Conservation (phyloP, 2,329 filamentous ascomycete genomes). For the Byssochlamys sp. region DNA sequence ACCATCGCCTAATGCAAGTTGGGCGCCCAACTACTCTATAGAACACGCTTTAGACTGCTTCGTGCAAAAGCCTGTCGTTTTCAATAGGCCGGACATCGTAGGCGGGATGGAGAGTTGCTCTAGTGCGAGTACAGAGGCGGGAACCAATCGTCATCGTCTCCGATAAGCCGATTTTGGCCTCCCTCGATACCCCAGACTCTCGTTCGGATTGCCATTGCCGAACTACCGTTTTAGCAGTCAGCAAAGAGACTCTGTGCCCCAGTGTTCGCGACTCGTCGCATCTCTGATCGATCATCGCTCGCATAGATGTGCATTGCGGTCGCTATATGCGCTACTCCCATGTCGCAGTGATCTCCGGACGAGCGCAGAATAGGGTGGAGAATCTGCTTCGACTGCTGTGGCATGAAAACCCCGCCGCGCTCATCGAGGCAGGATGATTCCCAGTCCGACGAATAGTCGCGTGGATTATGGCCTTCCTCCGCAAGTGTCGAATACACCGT, state of each 20-base stretch:
- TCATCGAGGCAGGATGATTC: slow-evolving; percentile 13
- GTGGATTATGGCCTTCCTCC: slow-evolving; percentile 7
- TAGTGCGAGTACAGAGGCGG: neutral
- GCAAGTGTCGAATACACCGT: slow-evolving; percentile 2
- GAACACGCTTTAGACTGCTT: neutral
- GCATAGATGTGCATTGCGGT: neutral
- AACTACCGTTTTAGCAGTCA: neutral
- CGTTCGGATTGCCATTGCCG: neutral
- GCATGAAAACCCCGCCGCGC: slow-evolving; percentile 13
- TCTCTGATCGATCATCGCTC: neutral
- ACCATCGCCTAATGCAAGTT: neutral
- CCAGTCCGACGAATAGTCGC: slow-evolving; percentile 9
- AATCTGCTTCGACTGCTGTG: slow-evolving; percentile 6
- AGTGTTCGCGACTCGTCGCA: neutral
- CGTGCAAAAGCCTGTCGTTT: neutral
- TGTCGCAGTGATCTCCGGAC: neutral
- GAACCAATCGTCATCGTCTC: neutral
- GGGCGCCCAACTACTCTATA: neutral
- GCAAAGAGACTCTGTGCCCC: neutral
- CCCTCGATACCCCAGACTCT: neutral
- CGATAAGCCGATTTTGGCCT: neutral
- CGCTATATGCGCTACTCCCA: neutral
- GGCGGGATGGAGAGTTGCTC: neutral
- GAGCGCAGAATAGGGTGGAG: neutral
- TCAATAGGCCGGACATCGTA: neutral